Evolutionary conservation across 1,139 yeast genomes (phyloP).

Genomic region (Scheffersomyces insectosa): DNA sequence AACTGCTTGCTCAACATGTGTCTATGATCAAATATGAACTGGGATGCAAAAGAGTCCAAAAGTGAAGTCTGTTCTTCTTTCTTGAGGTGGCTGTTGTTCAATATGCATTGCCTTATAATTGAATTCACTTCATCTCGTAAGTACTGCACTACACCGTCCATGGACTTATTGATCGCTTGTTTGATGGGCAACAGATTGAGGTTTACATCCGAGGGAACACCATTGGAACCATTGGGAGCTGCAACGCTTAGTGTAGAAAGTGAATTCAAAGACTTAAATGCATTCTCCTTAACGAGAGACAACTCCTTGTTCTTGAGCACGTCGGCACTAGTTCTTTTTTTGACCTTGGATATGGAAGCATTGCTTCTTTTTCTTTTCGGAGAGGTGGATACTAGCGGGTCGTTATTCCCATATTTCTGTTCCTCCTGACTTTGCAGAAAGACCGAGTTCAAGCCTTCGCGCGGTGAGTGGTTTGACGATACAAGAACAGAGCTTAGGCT

Average conservation of each 20-base stretch:
- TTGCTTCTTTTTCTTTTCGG: neutral
- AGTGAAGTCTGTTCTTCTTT: constrained; percentile 20
- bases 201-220: too few relatives aligned
- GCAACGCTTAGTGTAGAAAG: neutral
- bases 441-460: neutral
- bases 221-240: neutral
- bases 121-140: constrained; percentile 20
- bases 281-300: neutral
- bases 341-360: neutral
- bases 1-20: constrained; percentile 12
- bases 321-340: neutral
- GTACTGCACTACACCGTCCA: constrained; percentile 11
- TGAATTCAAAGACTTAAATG: neutral
- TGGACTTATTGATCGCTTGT: constrained; percentile 3
- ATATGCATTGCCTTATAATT: constrained; percentile 16
- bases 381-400: neutral
- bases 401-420: neutral
- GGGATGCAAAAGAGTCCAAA: constrained; percentile 25
- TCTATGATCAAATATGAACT: constrained; percentile 25
- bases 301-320: neutral
- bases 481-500: neutral
- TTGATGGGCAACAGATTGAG: neutral
- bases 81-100: constrained; percentile 16
- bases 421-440: neutral
- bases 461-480: neutral